A percentile compares a stretch with the other conserved stretches of the same genome.
phyloP scores from a whole-genome alignment of 2,329 filamentous ascomycete genomes.

The Tolypocladium album region DNA sequence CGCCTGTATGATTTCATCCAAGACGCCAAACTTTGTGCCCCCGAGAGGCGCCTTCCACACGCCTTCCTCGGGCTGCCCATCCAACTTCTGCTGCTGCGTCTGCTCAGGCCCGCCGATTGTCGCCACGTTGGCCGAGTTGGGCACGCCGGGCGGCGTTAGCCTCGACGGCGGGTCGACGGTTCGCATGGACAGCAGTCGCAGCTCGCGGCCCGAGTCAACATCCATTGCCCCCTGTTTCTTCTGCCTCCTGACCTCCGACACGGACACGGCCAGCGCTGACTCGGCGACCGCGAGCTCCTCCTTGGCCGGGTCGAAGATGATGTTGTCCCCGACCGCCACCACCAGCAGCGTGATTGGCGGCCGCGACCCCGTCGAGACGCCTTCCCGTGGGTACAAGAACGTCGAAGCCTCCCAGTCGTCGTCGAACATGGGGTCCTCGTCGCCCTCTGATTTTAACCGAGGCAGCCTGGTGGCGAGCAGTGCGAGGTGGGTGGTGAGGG shows the following conservation, averaged over 20 bases:
- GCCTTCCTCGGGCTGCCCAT: constrained; percentile 51
- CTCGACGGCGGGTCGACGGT: constrained; percentile 67
- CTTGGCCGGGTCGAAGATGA: constrained; percentile 85
- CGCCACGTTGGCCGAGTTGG: constrained; percentile 50
- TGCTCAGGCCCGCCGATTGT: constrained; percentile 31
- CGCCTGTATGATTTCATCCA: constrained; percentile 66
- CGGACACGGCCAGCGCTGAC: constrained; percentile 73
- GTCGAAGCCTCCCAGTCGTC: constrained; percentile 89
- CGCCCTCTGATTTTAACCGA: constrained; percentile 72
- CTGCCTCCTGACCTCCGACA: constrained; percentile 38
- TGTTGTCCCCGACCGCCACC: constrained; percentile 73
- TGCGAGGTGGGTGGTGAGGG: constrained; percentile 85
- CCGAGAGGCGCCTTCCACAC: constrained; percentile 83
- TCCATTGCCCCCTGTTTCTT: constrained; percentile 24
- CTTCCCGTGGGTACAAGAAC: constrained; percentile 57
- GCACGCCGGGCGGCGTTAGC: constrained; percentile 59
- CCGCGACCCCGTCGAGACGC: constrained; percentile 27
- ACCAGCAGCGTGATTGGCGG: constrained; percentile 89
- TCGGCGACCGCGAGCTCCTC: constrained; percentile 94
- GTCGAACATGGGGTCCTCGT: constrained; percentile 95
- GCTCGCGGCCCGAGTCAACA: constrained; percentile 28
- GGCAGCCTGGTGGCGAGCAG: constrained; percentile 81
- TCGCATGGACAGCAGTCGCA: constrained; percentile 57
- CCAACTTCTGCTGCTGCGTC: constrained; percentile 21
- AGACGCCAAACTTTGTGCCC: constrained; percentile 63